These are phyloP conservation scores for Rhizoclosmatium sp. DNA, from an alignment of 192 early-diverging fungal species.

Conservation along the genomic window DNA sequence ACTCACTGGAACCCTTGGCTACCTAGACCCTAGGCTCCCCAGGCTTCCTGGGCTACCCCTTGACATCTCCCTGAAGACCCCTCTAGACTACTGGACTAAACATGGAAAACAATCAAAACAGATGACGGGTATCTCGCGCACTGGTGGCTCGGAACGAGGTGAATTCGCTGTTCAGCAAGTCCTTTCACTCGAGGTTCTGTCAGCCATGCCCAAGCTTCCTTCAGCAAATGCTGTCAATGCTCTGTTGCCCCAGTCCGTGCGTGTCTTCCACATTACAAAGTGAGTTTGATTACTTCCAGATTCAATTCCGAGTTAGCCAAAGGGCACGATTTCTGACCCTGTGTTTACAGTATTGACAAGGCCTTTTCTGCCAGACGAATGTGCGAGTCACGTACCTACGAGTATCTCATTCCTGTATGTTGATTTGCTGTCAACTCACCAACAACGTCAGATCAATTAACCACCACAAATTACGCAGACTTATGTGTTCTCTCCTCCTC, in stretches of 20 bases:
- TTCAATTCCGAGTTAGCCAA: no score
- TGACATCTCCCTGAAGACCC: background rate
- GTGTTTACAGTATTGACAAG: background rate
- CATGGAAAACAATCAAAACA: slow-evolving; percentile 1
- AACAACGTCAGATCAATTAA: background rate
- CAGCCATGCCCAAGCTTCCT: background rate
- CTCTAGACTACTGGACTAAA: background rate
- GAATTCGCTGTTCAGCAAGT: slow-evolving; percentile 43
- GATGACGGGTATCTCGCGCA: slow-evolving; percentile 52
- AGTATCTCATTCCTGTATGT: slow-evolving; percentile 58
- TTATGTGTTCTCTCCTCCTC: slow-evolving; percentile 57
- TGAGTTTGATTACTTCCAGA: no score
- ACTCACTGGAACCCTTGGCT: background rate
- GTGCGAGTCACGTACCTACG: slow-evolving; percentile 55
- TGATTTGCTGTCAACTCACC: background rate
- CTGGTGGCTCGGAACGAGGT: slow-evolving; percentile 37
- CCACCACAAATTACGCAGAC: slow-evolving; percentile 37
- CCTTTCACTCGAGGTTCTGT: slow-evolving; percentile 35
- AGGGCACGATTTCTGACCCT: no score
- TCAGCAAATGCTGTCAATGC: slow-evolving; percentile 31
- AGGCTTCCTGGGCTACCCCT: background rate
- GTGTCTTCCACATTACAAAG: slow-evolving; percentile 31
- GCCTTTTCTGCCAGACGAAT: slow-evolving; percentile 56
- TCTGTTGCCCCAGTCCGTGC: slow-evolving; percentile 34
- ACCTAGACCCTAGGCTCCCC: background rate